Evolutionary conservation across 345 rosid species (phyloP), one percentile per base, ranked within the genome.

Genomic region (Citrus trifoliata): DNA sequence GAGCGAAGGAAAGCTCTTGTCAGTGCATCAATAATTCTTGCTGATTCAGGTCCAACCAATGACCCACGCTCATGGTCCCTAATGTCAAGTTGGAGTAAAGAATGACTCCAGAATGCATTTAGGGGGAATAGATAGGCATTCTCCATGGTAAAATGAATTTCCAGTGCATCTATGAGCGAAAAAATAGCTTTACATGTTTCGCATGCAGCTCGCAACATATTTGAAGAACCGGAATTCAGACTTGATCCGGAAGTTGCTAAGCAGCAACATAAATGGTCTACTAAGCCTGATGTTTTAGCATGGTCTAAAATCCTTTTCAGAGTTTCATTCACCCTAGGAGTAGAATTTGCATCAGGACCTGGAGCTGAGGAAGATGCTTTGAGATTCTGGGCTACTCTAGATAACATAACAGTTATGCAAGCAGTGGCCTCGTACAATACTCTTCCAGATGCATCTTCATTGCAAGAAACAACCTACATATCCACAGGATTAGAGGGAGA

Each of bases 121-220:
- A 92, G 80, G 71, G 98, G 98, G 86, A 90, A 90, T 74, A 81
- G 75, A 85, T 67, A 65, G 70, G 74, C 81, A 88, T 86, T 86
- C 74, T 80, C 93, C 42, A 84, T 88, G 74, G 60, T 67, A 73
- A 80, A 91, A 69, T 80, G 80, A 56, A 85, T 82, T 89, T 94
- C 98, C 53, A 86, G 81, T 75, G 90, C 88, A 80, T 93, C 89
- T 82, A 93, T 80, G 79, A 96, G 82, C 40, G 87, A 89, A 97
- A 93, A 94, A 70, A 93, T 85, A 76, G 95, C 95, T 81, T 79
- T 90, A 78, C 97, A 91, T 75, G 93, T 94, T 87, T 94, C 99
- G 59, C 91, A 84, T 67, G 95, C 95, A 76, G 90, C 95, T 76
- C 81, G 91, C 82, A 91, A 78, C 89, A 96, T 86, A 74, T 88